Evolutionary conservation across 2,329 filamentous ascomycete species (phyloP).

Genomic region (Grosmannia clavigera): DNA sequence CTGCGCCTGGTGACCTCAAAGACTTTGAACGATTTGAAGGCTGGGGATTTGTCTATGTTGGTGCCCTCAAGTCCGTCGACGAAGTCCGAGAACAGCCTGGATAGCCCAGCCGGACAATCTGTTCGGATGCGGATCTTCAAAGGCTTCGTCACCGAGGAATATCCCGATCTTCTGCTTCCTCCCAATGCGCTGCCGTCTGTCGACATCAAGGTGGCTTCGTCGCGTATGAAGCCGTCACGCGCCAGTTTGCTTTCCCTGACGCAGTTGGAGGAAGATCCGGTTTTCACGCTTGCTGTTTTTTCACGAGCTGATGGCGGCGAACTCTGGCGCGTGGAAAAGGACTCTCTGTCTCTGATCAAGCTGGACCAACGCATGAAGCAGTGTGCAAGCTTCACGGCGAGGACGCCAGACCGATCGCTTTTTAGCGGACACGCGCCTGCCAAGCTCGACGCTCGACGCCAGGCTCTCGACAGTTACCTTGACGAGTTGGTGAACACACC

Average conservation of each 20-base stretch:
- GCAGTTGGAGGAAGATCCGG: conserved; percentile 78
- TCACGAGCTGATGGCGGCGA: conserved; percentile 65
- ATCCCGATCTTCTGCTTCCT: conserved; percentile 71
- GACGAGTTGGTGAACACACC: conserved; percentile 73
- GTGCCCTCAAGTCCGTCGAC: conserved; percentile 13
- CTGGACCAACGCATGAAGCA: conserved; percentile 74
- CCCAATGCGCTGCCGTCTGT: conserved; percentile 83
- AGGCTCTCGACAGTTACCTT: conserved; percentile 73
- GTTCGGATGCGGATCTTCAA: conserved; percentile 48
- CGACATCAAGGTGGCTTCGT: conserved; percentile 78
- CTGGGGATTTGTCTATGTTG: conserved; percentile 12
- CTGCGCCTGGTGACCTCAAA: conserved; percentile 27
- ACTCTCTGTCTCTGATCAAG: conserved; percentile 65
- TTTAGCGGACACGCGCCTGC: conserved; percentile 91
- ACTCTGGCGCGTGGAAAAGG: conserved; percentile 91
- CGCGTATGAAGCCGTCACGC: conserved; percentile 83
- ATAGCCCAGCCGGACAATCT: conserved; percentile 20
- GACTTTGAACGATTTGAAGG: conserved; percentile 24
- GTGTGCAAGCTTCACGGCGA: conserved; percentile 57
- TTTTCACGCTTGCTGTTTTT: conserved; percentile 81
- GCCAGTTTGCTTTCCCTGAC: conserved; percentile 72
- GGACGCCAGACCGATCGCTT: conserved; percentile 69
- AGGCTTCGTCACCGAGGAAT: conserved; percentile 73
- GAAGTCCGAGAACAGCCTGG: conserved; percentile 16
- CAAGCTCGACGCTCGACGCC: conserved; percentile 76